Evolutionary conservation across 768 basidiomycete species (phyloP).

Genomic region (Leccinum ochraceum): DNA sequence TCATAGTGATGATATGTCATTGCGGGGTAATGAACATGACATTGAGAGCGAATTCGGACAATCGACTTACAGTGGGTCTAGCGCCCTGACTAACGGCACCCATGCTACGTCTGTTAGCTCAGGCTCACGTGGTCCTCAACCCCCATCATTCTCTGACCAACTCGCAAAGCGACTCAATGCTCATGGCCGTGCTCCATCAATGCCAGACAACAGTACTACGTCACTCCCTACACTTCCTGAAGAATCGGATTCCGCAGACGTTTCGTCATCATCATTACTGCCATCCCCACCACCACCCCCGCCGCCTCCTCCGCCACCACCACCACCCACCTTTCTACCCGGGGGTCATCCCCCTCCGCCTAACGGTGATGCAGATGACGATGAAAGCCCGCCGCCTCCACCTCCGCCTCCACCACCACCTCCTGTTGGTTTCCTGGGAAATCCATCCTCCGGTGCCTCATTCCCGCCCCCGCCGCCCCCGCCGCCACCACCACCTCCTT

Average conservation of each 20-base stretch:
- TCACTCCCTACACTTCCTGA: slow-evolving; percentile 42
- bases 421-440: slow-evolving; percentile 35
- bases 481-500: slow-evolving; percentile 37
- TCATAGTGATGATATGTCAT: slow-evolving; percentile 45
- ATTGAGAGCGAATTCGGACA: slow-evolving; percentile 58
- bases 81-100: slow-evolving; percentile 50
- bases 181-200: slow-evolving; percentile 44
- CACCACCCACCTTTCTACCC: slow-evolving; percentile 11
- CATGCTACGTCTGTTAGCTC: slow-evolving; percentile 58
- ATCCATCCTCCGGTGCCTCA: slow-evolving; percentile 25
- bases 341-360: slow-evolving; percentile 11
- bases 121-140: slow-evolving; percentile 33
- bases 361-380: slow-evolving; percentile 16
- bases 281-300: slow-evolving; percentile 28
- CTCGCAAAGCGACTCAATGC: slow-evolving; percentile 57
- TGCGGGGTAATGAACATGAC: slow-evolving; percentile 49
- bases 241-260: slow-evolving; percentile 31
- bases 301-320: too few relatives aligned
- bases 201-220: slow-evolving; percentile 39
- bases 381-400: slow-evolving; percentile 31
- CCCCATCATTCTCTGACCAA: slow-evolving; percentile 61
- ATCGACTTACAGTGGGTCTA: slow-evolving; percentile 39
- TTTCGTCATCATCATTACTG: slow-evolving; percentile 29
- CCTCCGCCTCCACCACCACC: slow-evolving; percentile 33
- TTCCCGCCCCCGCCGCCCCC: neutral